Percentiles rank a stretch among this genome's conserved stretches.
These are phyloP conservation scores for Leishmania mexicana DNA, from an alignment of 208 protist genomes.

Conservation along the genomic window DNA sequence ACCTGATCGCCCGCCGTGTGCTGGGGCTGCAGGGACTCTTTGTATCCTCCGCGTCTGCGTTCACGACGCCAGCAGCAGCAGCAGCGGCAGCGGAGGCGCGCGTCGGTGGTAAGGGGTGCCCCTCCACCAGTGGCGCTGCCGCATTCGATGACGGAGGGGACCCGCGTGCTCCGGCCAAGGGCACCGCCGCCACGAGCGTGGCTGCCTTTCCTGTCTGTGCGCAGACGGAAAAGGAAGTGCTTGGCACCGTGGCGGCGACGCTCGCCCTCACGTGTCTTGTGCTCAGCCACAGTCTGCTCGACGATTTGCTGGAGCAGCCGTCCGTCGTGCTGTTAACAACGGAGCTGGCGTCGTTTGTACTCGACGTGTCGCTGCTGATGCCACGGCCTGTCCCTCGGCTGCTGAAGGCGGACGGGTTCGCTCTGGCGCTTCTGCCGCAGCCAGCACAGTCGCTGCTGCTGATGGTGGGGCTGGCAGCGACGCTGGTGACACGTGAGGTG, in stretches of 20 bases:
- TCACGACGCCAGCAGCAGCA: not conserved
- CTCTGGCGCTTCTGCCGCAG: slow-evolving; percentile 41
- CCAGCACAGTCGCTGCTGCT: slow-evolving; percentile 54
- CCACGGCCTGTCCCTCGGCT: slow-evolving; percentile 38
- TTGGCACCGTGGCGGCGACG: slow-evolving; percentile 38
- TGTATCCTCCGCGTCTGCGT: not conserved
- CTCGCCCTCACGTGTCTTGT: slow-evolving; percentile 48
- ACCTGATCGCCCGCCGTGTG: slow-evolving; percentile 49
- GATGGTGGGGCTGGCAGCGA: slow-evolving; percentile 51
- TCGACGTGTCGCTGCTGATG: slow-evolving; percentile 48
- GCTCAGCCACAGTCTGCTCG: slow-evolving; percentile 32
- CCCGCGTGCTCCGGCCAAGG: not conserved
- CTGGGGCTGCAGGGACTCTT: slow-evolving; percentile 32
- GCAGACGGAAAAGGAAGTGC: slow-evolving; percentile 30
- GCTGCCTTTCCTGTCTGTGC: not conserved
- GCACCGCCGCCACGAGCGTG: not conserved
- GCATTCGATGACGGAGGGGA: not conserved
- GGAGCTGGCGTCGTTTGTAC: slow-evolving; percentile 47
- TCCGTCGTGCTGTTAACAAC: slow-evolving; percentile 39
- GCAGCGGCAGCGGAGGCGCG: not conserved
- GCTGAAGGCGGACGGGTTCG: slow-evolving; percentile 40
- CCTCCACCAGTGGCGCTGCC: not conserved
- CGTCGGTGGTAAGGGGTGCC: not conserved
- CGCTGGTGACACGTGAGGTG: slow-evolving; percentile 46
- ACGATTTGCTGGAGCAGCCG: slow-evolving; percentile 35